Evolutionary conservation across 805 yeast genomes (phyloP), one percentile per base, ranked within the genome.

Genomic region (Saturnispora gosingensis): DNA sequence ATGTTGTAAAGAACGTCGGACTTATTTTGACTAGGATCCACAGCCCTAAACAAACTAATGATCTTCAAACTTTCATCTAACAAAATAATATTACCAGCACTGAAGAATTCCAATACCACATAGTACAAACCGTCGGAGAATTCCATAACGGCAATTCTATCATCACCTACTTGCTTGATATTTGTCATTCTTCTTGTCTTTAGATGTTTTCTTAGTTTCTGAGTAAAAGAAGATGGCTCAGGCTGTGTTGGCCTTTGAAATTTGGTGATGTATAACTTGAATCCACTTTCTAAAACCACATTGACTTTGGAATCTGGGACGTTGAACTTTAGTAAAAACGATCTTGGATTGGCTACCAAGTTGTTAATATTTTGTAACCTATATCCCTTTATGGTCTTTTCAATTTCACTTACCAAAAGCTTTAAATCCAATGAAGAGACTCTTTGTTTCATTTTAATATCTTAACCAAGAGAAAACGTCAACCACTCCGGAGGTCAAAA

Each of bases 61-160:
- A 90, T 88, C 59, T 77, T 81, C 54, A 73, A 66, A 20, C 82
- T 76, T 28, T 79, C 75, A 65, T 91, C 95, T 55, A 91, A 72
- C 20, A 91, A 72, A 18, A 91, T 71, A 50, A 91, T 78, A 63
- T 91, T 91, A 27, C 99, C 99, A 3, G 97, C 97, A 63, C 97
- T 86, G 70, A 90, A 91, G 61, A 91, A 91, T 66, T 91, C 99
- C 49, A 91, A 67, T 0, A 88, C 96, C 56, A 91, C 69, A 59
- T 85, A 83, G 61, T 70, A 81, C 49, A 78, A 60, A 2, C 96
- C 96, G 60, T 88, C 96, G 44, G 90, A 81, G 67, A 91, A 91
- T 54, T 87, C 81, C 44, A 91, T 66, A 0, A 89, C 95, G 43
- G 88, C 71, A n/a, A 88, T 80, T 65, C 98, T 76, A 63, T 89